A percentile compares a stretch with the other conserved stretches of the same genome.
Evolutionary conservation across 1,139 yeast genomes (phyloP).

Genomic region (Taphrina populina): DNA sequence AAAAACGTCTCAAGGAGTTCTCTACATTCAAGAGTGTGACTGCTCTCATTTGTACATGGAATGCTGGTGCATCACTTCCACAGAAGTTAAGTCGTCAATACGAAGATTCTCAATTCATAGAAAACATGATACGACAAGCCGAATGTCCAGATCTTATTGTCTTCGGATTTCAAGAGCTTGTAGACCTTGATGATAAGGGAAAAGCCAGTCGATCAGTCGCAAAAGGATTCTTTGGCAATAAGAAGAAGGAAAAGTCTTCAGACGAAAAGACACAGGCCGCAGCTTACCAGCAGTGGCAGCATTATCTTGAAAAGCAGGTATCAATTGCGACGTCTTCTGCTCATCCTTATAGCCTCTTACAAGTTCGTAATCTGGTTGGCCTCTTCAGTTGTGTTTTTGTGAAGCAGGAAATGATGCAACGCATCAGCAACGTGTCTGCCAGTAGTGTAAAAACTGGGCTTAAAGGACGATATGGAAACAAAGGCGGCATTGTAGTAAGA

Average conservation of each 20-base stretch:
- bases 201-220: conserved; percentile 26
- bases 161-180: conserved; percentile 88
- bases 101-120: conserved; percentile 39
- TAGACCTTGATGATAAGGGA: conserved; percentile 85
- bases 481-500: conserved; percentile 88
- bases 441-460: conserved; percentile 86
- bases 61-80: conserved; percentile 50
- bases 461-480: conserved; percentile 92
- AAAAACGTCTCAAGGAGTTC: conserved; percentile 42
- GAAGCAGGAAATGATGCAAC: conserved; percentile 54
- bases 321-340: conserved; percentile 37
- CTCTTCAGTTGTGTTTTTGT: conserved; percentile 67
- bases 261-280: conserved; percentile 16
- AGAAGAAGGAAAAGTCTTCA: conserved; percentile 33
- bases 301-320: conserved; percentile 40
- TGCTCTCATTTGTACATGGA: conserved; percentile 49
- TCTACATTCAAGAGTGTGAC: conserved; percentile 42
- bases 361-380: conserved; percentile 89
- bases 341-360: conserved; percentile 59
- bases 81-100: conserved; percentile 42
- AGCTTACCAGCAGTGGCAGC: conserved; percentile 46
- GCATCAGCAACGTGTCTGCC: conserved; percentile 68
- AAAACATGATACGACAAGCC: conserved; percentile 36
- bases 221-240: conserved; percentile 55
- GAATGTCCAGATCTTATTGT: conserved; percentile 69